A percentile compares a stretch with the other conserved stretches of the same genome.
phyloP scores from a whole-genome alignment of 345 rosid genomes.

The Eucalyptus pauciflora region DNA sequence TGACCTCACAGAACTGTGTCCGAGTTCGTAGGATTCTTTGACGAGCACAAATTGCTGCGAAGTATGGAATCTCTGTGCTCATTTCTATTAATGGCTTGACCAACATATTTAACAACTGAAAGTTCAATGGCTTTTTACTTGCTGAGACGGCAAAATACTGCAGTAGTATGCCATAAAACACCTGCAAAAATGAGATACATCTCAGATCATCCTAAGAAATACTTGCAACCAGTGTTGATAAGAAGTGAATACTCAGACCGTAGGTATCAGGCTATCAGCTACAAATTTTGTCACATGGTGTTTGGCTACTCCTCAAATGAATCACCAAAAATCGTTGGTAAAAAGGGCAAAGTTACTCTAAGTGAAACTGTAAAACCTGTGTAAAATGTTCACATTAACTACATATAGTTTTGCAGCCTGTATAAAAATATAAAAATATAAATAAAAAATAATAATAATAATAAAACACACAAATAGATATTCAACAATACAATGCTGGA shows the following conservation, averaged over 20 bases:
- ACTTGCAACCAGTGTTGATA: neutral
- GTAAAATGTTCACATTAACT: neutral
- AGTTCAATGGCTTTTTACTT: constrained; percentile 59
- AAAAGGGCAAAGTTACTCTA: neutral
- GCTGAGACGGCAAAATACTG: constrained; percentile 87
- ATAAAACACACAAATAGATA: neutral
- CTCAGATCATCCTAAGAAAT: neutral
- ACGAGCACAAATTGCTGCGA: constrained; percentile 96
- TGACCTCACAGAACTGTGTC: constrained; percentile 54
- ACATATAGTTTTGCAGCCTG: neutral
- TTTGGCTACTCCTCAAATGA: neutral
- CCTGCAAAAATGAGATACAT: constrained; percentile 28
- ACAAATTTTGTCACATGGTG: neutral
- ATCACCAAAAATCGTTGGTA: neutral
- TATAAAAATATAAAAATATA: too few species aligned
- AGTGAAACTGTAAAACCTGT: neutral
- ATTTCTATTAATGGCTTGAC: constrained; percentile 86
- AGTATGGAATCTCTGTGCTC: constrained; percentile 85
- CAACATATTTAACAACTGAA: constrained; percentile 66
- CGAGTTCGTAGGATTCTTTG: constrained; percentile 58
- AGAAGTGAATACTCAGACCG: neutral
- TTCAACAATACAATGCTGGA: neutral
- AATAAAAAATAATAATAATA: too few species aligned
- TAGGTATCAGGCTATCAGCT: neutral
- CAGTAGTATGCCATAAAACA: constrained; percentile 79